Base-by-base conservation (phyloP, 192 early-diverging fungal genomes). In the Lunasporangiospora selenospora region DNA sequence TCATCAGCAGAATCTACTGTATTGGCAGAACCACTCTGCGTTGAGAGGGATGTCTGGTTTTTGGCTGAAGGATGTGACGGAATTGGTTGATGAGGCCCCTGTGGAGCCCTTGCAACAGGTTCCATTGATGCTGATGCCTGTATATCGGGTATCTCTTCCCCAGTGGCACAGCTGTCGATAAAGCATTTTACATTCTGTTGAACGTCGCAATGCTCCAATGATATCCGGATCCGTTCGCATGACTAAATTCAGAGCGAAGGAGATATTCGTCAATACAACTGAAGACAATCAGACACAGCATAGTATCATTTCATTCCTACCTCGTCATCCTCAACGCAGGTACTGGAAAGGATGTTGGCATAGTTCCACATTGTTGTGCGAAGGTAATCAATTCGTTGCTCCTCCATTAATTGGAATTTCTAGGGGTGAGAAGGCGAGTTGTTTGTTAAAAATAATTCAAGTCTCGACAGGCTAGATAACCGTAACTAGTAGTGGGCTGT, bases 261-360 rank as follows among this genome's bases (percentile, higher is more conserved):
- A 19, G 27, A 58, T 27, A 42, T 16, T 19, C 19, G 16, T 18
- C 16, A 42, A 42, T 42, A 42, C 41, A 42, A 42, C 16, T 42
- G 16, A 19, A 18, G 19, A 3, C 16, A 42, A 42, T 42, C 16
- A 42, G 19, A 19, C 41, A 42, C 16, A 16, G 41, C 19, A 19
- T 18, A 42, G 19, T 18, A 3, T 52, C 10, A 50, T 6, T 36
- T 13, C 16, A 24, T 10, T 27, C 39, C 58, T 54, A 83, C 84
- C 75, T 92, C 89, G 58, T 90, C 88, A 43, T 93, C 92, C 21
- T 83, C 75, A 9, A 87, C 88, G 24, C 83, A 88, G n/a, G 77
- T 61, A 38, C 78, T 80, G n/a, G 88, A 88, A 7, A 91, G 80
- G 24, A 93, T 79, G 56, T 93, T 93, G 2, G 87, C 84, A 58